Base-by-base conservation (phyloP, 805 yeast species). In the Candida boidinii region DNA sequence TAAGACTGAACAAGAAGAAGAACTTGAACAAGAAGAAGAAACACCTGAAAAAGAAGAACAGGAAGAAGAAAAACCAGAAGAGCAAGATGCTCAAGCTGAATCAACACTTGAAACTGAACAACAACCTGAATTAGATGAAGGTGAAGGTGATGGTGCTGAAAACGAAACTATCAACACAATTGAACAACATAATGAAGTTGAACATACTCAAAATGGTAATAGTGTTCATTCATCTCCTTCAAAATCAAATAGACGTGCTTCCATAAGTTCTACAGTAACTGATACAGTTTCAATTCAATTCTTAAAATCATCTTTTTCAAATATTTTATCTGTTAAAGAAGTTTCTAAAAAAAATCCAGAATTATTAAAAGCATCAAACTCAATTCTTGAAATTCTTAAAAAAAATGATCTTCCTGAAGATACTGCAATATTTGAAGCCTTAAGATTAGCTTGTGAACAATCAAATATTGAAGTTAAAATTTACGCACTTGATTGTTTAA, bases 401-500 rank as follows among this genome's bases (percentile, higher is more conserved):
- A 53, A 57, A 14, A 52, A 60, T 7, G 58, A 53, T 26, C 45
- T 68, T 14, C 68, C 70, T 14, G 62, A 66, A 17, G 67, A 70
- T 23, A 60, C 58, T 19, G 56, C 69, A n/a, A 66, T 90, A 10
- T 84, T 87, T 51, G 90, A 83, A 37, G 83, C 95, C 1, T 64
- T 90, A 46, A 70, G 85, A 47, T 54, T 76, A 9, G 73, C 85
- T 4, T 84, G 94, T 53, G 86, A 85, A 45, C 68, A 79, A 10
- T 62, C 75, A 18, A 74, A 70, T 37, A 64, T 66, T 23, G 85
- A 76, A 11, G 68, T 84, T 28, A 81, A 82, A 44, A 68, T 79
- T 13, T 66, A 70, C 28, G 86, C 96, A 1, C 65, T 90, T 42
- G 96, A 90, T 51, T 73, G 90, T 41, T 70, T 92, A 36, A 83